phyloP scores from a whole-genome alignment of 2,329 filamentous ascomycete genomes.

The Neonectria punicea region DNA sequence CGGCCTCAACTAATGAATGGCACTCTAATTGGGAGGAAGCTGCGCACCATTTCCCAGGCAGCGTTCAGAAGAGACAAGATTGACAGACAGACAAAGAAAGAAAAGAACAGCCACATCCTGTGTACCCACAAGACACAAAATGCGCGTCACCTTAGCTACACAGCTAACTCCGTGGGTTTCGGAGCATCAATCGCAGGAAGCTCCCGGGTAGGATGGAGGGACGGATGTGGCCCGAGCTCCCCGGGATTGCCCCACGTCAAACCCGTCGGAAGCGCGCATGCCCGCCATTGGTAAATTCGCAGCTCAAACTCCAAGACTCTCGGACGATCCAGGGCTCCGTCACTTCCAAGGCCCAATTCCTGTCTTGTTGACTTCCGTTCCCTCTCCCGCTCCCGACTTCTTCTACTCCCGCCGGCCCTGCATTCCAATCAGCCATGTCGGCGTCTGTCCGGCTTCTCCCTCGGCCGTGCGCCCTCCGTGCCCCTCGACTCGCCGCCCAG shows the following conservation, averaged over 20 bases:
- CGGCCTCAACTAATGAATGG: neutral
- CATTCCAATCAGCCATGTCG: constrained; percentile 29
- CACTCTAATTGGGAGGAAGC: neutral
- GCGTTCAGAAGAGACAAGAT: too few relatives aligned
- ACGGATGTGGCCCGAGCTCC: constrained; percentile 21
- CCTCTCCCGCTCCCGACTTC: neutral
- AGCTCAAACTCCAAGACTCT: constrained; percentile 15
- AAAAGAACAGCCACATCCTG: neutral
- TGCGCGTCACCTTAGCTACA: neutral
- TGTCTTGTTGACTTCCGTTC: neutral
- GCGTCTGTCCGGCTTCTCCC: constrained; percentile 28
- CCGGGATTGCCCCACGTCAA: constrained; percentile 16
- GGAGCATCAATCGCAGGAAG: neutral
- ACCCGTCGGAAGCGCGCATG: neutral
- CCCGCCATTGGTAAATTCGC: constrained; percentile 15
- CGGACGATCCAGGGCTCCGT: constrained; percentile 7
- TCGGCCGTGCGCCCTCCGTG: constrained; percentile 27
- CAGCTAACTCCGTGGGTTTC: neutral
- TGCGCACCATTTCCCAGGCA: neutral
- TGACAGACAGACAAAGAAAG: neutral
- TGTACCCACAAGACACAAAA: neutral
- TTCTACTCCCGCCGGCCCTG: neutral
- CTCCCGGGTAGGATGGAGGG: neutral
- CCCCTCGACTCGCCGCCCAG: constrained; percentile 27
- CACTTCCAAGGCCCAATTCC: neutral